Evolutionary conservation across 177 flowering plant species (phyloP), one percentile per base, ranked within the genome.

Genomic region (Vitis hybrid): DNA sequence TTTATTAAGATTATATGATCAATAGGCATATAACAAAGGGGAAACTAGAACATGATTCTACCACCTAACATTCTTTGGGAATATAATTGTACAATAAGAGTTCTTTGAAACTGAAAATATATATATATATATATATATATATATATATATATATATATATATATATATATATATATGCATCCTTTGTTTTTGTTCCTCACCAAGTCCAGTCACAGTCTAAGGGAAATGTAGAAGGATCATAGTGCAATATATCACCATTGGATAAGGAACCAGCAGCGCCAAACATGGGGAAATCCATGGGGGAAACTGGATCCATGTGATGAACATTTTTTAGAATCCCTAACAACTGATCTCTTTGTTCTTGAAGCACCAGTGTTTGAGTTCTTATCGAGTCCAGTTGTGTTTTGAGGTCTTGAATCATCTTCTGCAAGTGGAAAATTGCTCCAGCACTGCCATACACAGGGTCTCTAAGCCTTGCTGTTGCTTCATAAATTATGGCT

Each of bases 401-500:
- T 55, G 10, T 15, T 52, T 54, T 50, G 1, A 81, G 82, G 14
- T 77, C 82, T 56, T 74, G 56, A 49, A 77, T 65, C 23, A 69
- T 75, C 60, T 75, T 79, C 60, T 76, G 80, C 71, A 82, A 23
- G 19, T 72, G 69, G 26, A 75, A 75, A 56, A 80, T 73, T 6
- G 75, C 65, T 8, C 81, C 81, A 23, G 79, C 57, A 45, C 77
- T 64, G n/a, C 82, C 85, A 68, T 79, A 77, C 2, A 82, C 66
- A 6, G 82, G 85, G 56, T 82, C 74, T 60, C 71, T 62, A 1
- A 81, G 71, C 70, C 84, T 81, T 17, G 77, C 79, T 6, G 58
- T 75, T 5, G 85, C 82, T 50, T 82, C 85, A 45, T 79, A 79
- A 1, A 82, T 82, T 50, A 79, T 51, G 45, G 80, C 81, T 15